phyloP scores from a whole-genome alignment of 306 rosid species.

The Cicer bijugum region DNA sequence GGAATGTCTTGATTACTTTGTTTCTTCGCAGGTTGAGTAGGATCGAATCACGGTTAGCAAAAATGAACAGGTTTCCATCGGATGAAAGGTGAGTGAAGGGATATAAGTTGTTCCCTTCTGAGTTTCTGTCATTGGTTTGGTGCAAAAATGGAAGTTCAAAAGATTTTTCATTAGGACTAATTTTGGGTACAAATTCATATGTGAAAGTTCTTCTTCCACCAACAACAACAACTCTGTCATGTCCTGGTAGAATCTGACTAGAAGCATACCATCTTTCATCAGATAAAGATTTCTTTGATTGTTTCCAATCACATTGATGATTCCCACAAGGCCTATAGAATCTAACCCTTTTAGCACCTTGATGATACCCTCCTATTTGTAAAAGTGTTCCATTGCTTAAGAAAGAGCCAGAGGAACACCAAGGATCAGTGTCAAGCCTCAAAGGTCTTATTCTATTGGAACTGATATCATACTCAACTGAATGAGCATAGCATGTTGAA shows the following conservation, averaged over 20 bases:
- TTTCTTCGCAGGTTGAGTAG: constrained; percentile 58
- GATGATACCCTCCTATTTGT: constrained; percentile 66
- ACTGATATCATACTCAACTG: constrained; percentile 72
- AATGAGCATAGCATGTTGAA: constrained; percentile 76
- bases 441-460: constrained; percentile 62
- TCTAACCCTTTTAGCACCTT: constrained; percentile 58
- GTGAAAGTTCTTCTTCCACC: constrained; percentile 75
- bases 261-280: constrained; percentile 78
- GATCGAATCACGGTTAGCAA: constrained; percentile 74
- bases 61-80: constrained; percentile 77
- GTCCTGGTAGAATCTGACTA: constrained; percentile 56
- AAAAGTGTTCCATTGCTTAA: constrained; percentile 72
- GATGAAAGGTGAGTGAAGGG: constrained; percentile 82
- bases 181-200: constrained; percentile 70
- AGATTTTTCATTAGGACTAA: constrained; percentile 44
- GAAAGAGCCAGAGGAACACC: constrained; percentile 90
- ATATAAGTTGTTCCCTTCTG: constrained; percentile 68
- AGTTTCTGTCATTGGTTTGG: constrained; percentile 49
- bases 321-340: constrained; percentile 56
- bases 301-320: constrained; percentile 64
- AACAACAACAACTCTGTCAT: constrained; percentile 61
- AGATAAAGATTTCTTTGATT: constrained; percentile 48
- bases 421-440: constrained; percentile 63
- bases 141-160: constrained; percentile 66
- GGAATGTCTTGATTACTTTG: constrained; percentile 68